phyloP scores from a whole-genome alignment of 345 rosid species.

The Gossypium sturtianum region DNA sequence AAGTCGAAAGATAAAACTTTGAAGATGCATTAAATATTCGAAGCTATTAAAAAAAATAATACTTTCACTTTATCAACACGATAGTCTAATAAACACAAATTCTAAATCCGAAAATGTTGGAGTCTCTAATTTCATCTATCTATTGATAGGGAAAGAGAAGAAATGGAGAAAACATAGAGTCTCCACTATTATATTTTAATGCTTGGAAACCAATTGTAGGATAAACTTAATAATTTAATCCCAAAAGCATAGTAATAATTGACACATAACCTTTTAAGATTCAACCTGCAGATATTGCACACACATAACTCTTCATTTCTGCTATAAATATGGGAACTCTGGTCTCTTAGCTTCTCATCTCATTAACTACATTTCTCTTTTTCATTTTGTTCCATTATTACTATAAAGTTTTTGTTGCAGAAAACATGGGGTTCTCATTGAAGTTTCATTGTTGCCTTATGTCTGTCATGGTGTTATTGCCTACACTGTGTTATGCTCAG shows the following conservation, averaged over 20 bases:
- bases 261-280: neutral
- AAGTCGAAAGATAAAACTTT: too few species aligned
- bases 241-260: neutral
- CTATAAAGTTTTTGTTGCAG: neutral
- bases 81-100: too few species aligned
- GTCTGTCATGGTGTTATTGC: slow-evolving; percentile 30
- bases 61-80: too few species aligned
- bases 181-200: neutral
- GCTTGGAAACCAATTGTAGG: neutral
- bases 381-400: neutral
- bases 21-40: too few species aligned
- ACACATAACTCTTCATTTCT: slow-evolving; percentile 17
- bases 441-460: slow-evolving; percentile 14
- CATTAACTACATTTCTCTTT: neutral
- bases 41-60: too few species aligned
- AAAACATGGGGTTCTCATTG: slow-evolving; percentile 21
- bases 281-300: slow-evolving; percentile 20
- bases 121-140: neutral
- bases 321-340: slow-evolving; percentile 28
- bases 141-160: neutral
- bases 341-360: slow-evolving; percentile 18
- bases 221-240: neutral
- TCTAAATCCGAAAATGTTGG: neutral
- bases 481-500: slow-evolving; percentile 36
- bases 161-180: neutral